Conservation (phyloP, 306 rosid species). For the Herpetospermum pedunculosum region DNA sequence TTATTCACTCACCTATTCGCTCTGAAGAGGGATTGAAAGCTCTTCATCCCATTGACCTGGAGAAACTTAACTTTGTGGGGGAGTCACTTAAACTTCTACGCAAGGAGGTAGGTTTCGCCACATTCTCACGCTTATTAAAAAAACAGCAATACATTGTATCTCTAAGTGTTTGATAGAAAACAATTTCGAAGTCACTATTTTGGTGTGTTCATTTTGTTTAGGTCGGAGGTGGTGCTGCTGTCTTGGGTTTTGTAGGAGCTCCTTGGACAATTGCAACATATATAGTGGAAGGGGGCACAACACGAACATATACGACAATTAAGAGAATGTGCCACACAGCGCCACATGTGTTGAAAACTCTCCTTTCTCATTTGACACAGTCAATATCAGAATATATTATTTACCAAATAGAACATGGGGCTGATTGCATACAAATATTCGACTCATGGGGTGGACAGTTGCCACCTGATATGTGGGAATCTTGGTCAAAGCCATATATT, state of each 20-base stretch:
- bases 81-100: constrained; percentile 71
- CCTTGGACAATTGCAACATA: constrained; percentile 98
- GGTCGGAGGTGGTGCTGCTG: constrained; percentile 81
- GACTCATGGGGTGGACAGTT: constrained; percentile 99
- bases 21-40: constrained; percentile 68
- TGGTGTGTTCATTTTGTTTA: constrained; percentile 17
- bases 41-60: constrained; percentile 77
- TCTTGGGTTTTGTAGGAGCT: constrained; percentile 98
- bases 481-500: constrained; percentile 93
- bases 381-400: constrained; percentile 78
- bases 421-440: constrained; percentile 93
- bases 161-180: neutral
- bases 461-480: constrained; percentile 90
- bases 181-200: neutral
- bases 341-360: constrained; percentile 67
- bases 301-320: constrained; percentile 74
- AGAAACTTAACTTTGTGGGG: constrained; percentile 66
- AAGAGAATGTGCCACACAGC: constrained; percentile 96
- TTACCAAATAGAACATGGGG: constrained; percentile 89
- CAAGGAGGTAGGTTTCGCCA: constrained; percentile 42
- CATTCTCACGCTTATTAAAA: constrained; percentile 1
- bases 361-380: constrained; percentile 75
- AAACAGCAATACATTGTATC: neutral
- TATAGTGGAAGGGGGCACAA: constrained; percentile 92
- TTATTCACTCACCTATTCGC: constrained; percentile 74